These are phyloP conservation scores for Naegleria fowleri DNA, from an alignment of 208 protist genomes.

Conservation along the genomic window DNA sequence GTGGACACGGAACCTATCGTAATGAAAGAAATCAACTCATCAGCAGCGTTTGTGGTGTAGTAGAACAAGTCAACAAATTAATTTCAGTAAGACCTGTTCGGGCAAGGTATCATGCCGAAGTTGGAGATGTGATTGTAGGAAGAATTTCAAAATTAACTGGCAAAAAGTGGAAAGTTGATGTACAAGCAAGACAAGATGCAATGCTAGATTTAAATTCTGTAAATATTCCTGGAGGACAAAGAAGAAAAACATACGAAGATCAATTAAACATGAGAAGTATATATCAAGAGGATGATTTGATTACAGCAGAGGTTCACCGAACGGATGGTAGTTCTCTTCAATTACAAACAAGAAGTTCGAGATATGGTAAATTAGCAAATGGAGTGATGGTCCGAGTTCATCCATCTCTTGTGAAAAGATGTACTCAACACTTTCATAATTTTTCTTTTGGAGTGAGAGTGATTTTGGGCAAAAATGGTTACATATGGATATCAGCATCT, in stretches of 20 bases:
- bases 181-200: slow-evolving; percentile 76
- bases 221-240: slow-evolving; percentile 90
- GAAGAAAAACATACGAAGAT: slow-evolving; percentile 78
- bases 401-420: slow-evolving; percentile 8
- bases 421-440: background rate
- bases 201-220: slow-evolving; percentile 91
- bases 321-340: slow-evolving; percentile 74
- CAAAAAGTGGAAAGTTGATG: slow-evolving; percentile 90
- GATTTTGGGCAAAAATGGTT: slow-evolving; percentile 25
- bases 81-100: slow-evolving; percentile 58
- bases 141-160: slow-evolving; percentile 76
- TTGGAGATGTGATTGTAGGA: slow-evolving; percentile 94
- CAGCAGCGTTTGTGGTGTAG: slow-evolving; percentile 54
- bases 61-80: slow-evolving; percentile 70
- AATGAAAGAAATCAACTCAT: slow-evolving; percentile 41
- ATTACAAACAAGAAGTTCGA: slow-evolving; percentile 80
- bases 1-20: slow-evolving; percentile 55
- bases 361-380: slow-evolving; percentile 28
- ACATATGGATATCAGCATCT: background rate
- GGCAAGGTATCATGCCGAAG: slow-evolving; percentile 80
- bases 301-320: slow-evolving; percentile 90
- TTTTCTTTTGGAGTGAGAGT: slow-evolving; percentile 22
- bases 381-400: background rate
- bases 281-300: slow-evolving; percentile 88
- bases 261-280: slow-evolving; percentile 87